These are phyloP conservation scores for Yamadazyma scolyti DNA, from an alignment of 805 yeast species.

Conservation along the genomic window DNA sequence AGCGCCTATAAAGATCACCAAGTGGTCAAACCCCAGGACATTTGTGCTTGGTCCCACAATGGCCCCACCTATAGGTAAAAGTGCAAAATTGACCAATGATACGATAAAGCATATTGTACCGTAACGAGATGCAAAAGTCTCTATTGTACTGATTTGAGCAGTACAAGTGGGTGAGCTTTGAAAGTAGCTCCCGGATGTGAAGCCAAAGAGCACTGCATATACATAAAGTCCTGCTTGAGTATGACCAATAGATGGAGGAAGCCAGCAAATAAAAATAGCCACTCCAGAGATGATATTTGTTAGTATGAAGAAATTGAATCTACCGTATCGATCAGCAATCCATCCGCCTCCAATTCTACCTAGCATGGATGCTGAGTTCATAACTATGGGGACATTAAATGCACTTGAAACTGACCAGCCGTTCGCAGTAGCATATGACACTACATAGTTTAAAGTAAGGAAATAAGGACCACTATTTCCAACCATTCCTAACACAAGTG, in stretches of 20 bases:
- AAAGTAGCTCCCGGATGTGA: slow-evolving; percentile 20
- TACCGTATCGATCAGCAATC: slow-evolving; percentile 20
- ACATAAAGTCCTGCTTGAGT: slow-evolving; percentile 15
- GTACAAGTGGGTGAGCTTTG: slow-evolving; percentile 19
- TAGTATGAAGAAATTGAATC: slow-evolving; percentile 18
- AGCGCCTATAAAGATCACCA: slow-evolving; percentile 17
- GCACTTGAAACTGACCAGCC: slow-evolving; percentile 14
- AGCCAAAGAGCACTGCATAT: slow-evolving; percentile 20
- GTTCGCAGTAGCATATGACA: slow-evolving; percentile 19
- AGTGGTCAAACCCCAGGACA: slow-evolving; percentile 9
- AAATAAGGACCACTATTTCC: slow-evolving; percentile 23
- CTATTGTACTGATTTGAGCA: slow-evolving; percentile 16
- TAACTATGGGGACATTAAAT: slow-evolving; percentile 16
- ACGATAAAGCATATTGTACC: slow-evolving; percentile 19
- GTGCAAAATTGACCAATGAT: slow-evolving; percentile 18
- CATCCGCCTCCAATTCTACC: slow-evolving; percentile 19
- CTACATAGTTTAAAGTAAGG: slow-evolving; percentile 17
- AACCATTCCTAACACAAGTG: slow-evolving; percentile 16
- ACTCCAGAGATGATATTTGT: slow-evolving; percentile 13
- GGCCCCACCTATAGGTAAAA: slow-evolving; percentile 22
- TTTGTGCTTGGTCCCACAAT: slow-evolving; percentile 6
- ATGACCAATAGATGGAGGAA: slow-evolving; percentile 21
- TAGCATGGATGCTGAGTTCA: slow-evolving; percentile 18
- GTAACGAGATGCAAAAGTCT: slow-evolving; percentile 15
- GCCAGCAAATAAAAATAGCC: slow-evolving; percentile 18